A percentile compares a stretch with the other conserved stretches of the same genome.
Conservation (phyloP, 176 grass and related monocot genomes). For the Elymus sibiricus region DNA sequence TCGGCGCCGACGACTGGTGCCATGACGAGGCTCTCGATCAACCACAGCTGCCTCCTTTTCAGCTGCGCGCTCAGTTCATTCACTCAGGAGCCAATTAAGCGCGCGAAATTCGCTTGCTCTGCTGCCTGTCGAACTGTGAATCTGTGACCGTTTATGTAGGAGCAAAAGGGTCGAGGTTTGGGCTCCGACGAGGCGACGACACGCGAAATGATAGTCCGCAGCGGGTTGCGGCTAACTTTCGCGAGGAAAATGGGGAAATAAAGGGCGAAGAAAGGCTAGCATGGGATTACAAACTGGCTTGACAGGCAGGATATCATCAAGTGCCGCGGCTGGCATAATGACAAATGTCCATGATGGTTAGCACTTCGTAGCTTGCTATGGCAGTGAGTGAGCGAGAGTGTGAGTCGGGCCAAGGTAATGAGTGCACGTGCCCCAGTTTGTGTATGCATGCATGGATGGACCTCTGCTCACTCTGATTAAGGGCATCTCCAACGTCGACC, state of each 20-base stretch:
- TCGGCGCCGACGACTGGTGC: constrained; percentile 18
- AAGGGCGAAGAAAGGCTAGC: no score
- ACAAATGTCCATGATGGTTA: constrained; percentile 28
- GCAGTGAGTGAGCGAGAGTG: neutral
- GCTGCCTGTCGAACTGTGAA: neutral
- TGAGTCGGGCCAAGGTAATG: constrained; percentile 12
- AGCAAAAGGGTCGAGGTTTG: neutral
- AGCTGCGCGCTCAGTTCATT: neutral
- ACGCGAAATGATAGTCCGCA: neutral
- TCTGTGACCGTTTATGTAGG: neutral
- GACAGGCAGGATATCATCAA: constrained; percentile 15
- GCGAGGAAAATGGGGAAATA: neutral
- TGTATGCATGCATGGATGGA: neutral
- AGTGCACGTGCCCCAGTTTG: constrained; percentile 31
- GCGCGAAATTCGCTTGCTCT: neutral
- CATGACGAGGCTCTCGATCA: constrained; percentile 1
- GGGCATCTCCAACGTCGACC: no score
- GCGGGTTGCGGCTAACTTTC: neutral
- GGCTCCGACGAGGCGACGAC: neutral
- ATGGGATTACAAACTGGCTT: neutral
- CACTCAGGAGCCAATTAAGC: neutral
- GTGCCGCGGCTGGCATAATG: constrained; percentile 8
- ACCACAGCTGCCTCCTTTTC: neutral
- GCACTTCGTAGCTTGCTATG: neutral
- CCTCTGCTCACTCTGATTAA: no score